These are phyloP conservation scores for Globisporangium rhizosaccharum DNA, from an alignment of 352 stramenopile genomes.

Conservation along the genomic window DNA sequence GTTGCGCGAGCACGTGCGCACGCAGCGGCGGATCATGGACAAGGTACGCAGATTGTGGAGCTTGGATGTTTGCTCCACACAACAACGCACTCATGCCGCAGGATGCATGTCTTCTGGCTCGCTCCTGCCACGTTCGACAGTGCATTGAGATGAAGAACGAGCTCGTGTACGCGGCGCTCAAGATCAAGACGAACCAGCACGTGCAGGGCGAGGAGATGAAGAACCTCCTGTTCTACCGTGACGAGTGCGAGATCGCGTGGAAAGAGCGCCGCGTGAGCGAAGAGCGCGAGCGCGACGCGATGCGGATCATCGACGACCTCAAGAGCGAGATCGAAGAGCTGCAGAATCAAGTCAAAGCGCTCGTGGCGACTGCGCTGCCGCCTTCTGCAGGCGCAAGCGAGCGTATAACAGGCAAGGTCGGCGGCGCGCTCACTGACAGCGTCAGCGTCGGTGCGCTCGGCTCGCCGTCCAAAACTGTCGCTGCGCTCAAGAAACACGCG, in stretches of 20 bases:
- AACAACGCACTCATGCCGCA: not conserved
- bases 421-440: not conserved
- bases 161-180: constrained; percentile 47
- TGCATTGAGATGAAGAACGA: constrained; percentile 69
- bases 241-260: constrained; percentile 71
- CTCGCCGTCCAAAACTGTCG: constrained; percentile 10
- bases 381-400: not conserved
- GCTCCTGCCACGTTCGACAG: constrained; percentile 4
- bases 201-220: constrained; percentile 69
- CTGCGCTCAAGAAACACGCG: constrained; percentile 13
- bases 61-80: not conserved
- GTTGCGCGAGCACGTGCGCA: constrained; percentile 43
- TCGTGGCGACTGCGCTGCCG: constrained; percentile 18
- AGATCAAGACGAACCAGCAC: constrained; percentile 52
- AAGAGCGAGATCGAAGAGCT: constrained; percentile 53
- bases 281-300: constrained; percentile 51
- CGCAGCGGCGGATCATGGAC: constrained; percentile 52
- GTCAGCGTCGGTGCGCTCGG: constrained; percentile 1
- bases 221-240: constrained; percentile 61
- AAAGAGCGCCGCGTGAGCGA: constrained; percentile 48
- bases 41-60: constrained; percentile 23
- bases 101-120: not conserved
- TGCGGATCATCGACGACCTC: constrained; percentile 66
- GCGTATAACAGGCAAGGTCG: not conserved
- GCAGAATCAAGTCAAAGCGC: constrained; percentile 41